These are phyloP conservation scores for Plasmodium sp. DNA, from an alignment of 169 alveolate genomes.

Conservation along the genomic window DNA sequence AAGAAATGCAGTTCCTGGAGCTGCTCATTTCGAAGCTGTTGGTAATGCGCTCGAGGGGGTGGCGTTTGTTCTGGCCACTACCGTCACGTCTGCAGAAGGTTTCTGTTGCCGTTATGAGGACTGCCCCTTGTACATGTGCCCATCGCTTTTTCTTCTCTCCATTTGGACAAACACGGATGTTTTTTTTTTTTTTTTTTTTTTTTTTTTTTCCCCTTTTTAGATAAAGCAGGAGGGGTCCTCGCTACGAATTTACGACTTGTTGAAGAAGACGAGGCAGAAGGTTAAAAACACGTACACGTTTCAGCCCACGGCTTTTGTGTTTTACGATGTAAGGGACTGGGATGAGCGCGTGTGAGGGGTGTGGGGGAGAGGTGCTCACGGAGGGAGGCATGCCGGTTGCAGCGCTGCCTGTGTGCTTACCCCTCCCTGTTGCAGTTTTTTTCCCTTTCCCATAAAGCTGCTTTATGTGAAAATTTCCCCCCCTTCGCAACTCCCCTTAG, in stretches of 20 bases:
- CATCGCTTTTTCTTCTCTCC: background rate
- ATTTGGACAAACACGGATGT: background rate
- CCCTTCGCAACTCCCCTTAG: background rate
- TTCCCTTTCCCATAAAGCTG: background rate
- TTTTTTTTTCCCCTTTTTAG: conserved; percentile 25
- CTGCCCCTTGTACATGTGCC: background rate
- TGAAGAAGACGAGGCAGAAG: conserved; percentile 76
- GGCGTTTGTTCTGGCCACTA: background rate
- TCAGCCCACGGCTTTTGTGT: conserved; percentile 83
- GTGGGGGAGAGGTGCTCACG: background rate
- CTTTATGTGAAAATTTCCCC: no score
- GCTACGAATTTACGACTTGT: conserved; percentile 77
- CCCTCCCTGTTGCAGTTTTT: background rate
- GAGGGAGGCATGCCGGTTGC: no score
- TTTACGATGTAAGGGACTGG: conserved; percentile 77
- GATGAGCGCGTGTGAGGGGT: background rate
- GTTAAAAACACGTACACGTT: conserved; percentile 78
- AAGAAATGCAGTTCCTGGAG: conserved; percentile 82
- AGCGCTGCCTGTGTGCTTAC: background rate
- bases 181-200: background rate
- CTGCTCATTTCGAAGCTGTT: conserved; percentile 81
- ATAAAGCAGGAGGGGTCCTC: conserved; percentile 84
- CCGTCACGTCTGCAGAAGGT: background rate
- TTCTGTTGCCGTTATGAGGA: background rate
- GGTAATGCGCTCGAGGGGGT: conserved; percentile 47